Evolutionary conservation across 306 rosid species (phyloP).

Genomic region (Rosa lucieae): DNA sequence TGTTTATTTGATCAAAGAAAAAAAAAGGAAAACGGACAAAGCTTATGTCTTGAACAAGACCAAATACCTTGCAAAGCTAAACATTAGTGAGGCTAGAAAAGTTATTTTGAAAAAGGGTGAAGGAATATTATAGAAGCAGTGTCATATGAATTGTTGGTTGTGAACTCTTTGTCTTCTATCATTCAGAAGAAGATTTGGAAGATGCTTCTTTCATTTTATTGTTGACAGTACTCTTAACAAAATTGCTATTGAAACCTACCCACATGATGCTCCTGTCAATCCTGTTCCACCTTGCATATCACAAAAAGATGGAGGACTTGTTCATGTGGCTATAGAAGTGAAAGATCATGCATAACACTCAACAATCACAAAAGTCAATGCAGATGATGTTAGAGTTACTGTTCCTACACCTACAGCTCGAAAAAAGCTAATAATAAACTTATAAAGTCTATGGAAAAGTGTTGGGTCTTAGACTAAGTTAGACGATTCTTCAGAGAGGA

Average conservation of each 20-base stretch:
- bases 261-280: constrained; percentile 90
- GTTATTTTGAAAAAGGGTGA: constrained; percentile 53
- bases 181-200: constrained; percentile 75
- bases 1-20: too few relatives aligned
- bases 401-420: constrained; percentile 97
- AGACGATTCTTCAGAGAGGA: too few relatives aligned
- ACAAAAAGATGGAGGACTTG: constrained; percentile 91
- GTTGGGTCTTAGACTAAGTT: constrained; percentile 33
- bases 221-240: constrained; percentile 56
- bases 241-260: constrained; percentile 93
- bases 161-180: constrained; percentile 85
- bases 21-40: constrained; percentile 74
- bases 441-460: constrained; percentile 96
- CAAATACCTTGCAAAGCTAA: constrained; percentile 44
- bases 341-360: constrained; percentile 98
- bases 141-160: constrained; percentile 84
- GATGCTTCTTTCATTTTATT: constrained; percentile 56
- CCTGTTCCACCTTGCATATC: constrained; percentile 78
- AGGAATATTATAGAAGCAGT: constrained; percentile 81
- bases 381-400: constrained; percentile 90
- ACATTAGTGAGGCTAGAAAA: constrained; percentile 15
- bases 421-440: constrained; percentile 92
- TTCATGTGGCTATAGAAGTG: constrained; percentile 93
- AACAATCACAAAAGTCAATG: constrained; percentile 92
- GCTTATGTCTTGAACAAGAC: constrained; percentile 75